phyloP scores from a whole-genome alignment of 805 yeast genomes.

The Monosporozyma servazzii region DNA sequence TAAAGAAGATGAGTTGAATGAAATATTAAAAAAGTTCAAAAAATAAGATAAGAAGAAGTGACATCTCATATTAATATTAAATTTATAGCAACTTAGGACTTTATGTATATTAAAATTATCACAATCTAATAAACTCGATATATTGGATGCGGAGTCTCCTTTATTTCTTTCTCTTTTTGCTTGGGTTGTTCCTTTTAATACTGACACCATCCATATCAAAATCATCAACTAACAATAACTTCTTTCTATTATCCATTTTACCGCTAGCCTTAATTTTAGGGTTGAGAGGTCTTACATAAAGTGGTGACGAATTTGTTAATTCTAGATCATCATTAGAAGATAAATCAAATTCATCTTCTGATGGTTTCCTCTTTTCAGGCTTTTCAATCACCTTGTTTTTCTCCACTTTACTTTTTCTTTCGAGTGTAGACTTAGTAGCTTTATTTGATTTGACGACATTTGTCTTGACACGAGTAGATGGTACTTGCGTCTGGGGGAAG shows the following conservation, averaged over 20 bases:
- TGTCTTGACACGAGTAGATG: background rate
- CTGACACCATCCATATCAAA: slow-evolving; percentile 13
- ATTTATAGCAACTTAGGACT: background rate
- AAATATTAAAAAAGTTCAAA: slow-evolving; percentile 33
- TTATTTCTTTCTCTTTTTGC: slow-evolving; percentile 1
- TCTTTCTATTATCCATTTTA: slow-evolving; percentile 17
- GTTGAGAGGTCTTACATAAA: slow-evolving; percentile 13
- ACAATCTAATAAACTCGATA: background rate
- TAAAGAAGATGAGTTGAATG: slow-evolving; percentile 43
- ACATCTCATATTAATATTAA: background rate
- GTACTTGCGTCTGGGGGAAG: background rate
- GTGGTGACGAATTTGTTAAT: slow-evolving; percentile 26
- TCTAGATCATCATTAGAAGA: slow-evolving; percentile 27
- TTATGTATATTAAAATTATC: background rate
- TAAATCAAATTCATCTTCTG: slow-evolving; percentile 25
- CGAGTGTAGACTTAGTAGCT: background rate
- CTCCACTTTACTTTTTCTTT: background rate
- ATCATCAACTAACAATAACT: slow-evolving; percentile 26
- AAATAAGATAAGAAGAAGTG: background rate
- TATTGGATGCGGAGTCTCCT: background rate
- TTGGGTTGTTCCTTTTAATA: slow-evolving; percentile 6
- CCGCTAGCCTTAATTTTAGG: slow-evolving; percentile 7
- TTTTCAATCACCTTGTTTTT: background rate
- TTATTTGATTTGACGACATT: background rate
- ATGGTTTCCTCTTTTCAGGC: background rate